Conservation (phyloP, 2,329 filamentous ascomycete genomes). For the Aspergillus sp. region DNA sequence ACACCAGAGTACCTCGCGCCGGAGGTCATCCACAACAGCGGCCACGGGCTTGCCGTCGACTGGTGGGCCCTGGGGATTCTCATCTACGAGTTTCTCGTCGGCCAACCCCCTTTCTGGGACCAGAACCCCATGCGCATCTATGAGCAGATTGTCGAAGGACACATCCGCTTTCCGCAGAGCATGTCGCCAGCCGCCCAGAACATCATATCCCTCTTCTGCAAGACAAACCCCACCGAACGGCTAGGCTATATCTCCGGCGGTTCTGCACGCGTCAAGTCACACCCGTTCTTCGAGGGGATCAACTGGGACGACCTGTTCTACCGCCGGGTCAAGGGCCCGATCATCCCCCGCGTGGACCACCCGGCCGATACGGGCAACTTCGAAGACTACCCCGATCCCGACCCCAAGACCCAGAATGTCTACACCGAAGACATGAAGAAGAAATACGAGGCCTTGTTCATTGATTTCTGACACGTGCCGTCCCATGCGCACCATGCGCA, state of each 20-base stretch:
- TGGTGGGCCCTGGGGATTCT: constrained; percentile 69
- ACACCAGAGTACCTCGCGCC: constrained; percentile 67
- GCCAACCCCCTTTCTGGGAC: constrained; percentile 67
- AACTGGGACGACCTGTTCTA: constrained; percentile 64
- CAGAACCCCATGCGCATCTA: constrained; percentile 68
- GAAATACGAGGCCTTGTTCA: constrained; percentile 60
- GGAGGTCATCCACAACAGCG: constrained; percentile 64
- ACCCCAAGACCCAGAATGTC: constrained; percentile 48
- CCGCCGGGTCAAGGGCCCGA: constrained; percentile 58
- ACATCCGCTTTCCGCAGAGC: constrained; percentile 58
- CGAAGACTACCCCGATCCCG: constrained; percentile 60
- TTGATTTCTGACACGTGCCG: constrained; percentile 53
- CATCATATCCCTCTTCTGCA: constrained; percentile 61
- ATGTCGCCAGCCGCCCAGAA: constrained; percentile 60
- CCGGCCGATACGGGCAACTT: constrained; percentile 63
- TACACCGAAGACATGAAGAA: constrained; percentile 61
- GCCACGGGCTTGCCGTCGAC: constrained; percentile 64
- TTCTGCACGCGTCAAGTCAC: constrained; percentile 56
- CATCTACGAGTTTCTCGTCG: constrained; percentile 66
- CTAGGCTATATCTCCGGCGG: constrained; percentile 63
- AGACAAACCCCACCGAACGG: constrained; percentile 61
- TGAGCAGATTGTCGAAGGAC: constrained; percentile 65
- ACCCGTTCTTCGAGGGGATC: constrained; percentile 61
- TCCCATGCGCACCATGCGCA: neutral
- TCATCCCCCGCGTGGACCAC: constrained; percentile 59